A percentile compares a stretch with the other conserved stretches of the same genome.
These are phyloP conservation scores for Geotrichum bryndzae DNA, from an alignment of 1,139 yeast species.

Conservation along the genomic window DNA sequence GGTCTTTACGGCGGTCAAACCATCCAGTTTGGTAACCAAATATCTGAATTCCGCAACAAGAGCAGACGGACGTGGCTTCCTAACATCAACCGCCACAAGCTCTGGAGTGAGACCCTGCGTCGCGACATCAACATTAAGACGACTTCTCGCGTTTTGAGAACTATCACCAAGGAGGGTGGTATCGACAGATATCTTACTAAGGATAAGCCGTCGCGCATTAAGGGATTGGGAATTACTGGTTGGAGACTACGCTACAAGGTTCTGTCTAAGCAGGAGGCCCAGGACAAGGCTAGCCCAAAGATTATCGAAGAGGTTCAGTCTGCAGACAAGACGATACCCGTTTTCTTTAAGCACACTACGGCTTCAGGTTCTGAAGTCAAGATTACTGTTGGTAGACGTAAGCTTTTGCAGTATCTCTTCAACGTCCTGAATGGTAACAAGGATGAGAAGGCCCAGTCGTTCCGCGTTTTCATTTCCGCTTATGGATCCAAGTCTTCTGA, in stretches of 20 bases:
- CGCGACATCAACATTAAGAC: constrained; percentile 52
- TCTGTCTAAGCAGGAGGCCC: constrained; percentile 39
- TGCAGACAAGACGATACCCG: constrained; percentile 32
- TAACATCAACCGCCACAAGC: constrained; percentile 63
- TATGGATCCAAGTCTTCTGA: constrained; percentile 41
- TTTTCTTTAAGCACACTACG: constrained; percentile 45
- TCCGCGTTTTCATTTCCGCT: constrained; percentile 41
- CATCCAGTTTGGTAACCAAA: constrained; percentile 67
- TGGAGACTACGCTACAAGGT: constrained; percentile 83
- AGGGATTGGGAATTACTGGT: constrained; percentile 86
- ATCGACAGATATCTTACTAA: constrained; percentile 80
- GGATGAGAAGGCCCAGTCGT: constrained; percentile 43
- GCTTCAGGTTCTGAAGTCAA: constrained; percentile 42
- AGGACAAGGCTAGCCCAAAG: constrained; percentile 23
- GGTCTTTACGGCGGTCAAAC: constrained; percentile 90
- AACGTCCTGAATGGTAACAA: constrained; percentile 42
- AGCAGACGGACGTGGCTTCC: constrained; percentile 75
- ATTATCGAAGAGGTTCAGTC: constrained; percentile 17
- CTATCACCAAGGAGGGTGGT: constrained; percentile 91
- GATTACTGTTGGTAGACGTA: constrained; percentile 58
- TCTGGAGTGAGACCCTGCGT: constrained; percentile 80
- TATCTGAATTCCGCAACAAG: constrained; percentile 73
- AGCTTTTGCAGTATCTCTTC: constrained; percentile 52
- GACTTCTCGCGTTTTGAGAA: constrained; percentile 76
- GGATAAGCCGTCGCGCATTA: constrained; percentile 81